phyloP scores from a whole-genome alignment of 1,139 yeast species.

The Zygoascus sp. region DNA sequence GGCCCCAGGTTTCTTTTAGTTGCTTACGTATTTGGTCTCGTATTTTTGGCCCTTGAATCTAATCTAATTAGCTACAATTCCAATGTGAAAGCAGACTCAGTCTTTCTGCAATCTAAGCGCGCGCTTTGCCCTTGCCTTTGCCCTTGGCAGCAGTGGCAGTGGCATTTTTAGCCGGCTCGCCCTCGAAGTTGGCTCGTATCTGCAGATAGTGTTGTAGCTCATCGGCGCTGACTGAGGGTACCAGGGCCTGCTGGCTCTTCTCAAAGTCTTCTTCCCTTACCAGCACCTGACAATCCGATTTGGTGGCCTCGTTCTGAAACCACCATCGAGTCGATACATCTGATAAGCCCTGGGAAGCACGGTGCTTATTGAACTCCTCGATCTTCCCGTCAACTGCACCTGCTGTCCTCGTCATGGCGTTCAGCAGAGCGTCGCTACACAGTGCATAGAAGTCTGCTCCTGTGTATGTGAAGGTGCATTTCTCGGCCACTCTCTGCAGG shows the following conservation, averaged over 20 bases:
- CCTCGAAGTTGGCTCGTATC: slow-evolving; percentile 75
- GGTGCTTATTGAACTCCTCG: slow-evolving; percentile 46
- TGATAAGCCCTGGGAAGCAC: slow-evolving; percentile 19
- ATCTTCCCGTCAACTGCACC: slow-evolving; percentile 67
- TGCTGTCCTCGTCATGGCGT: slow-evolving; percentile 91
- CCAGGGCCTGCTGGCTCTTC: slow-evolving; percentile 65
- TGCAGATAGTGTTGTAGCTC: slow-evolving; percentile 77
- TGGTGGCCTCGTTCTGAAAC: slow-evolving; percentile 79
- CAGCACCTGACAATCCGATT: slow-evolving; percentile 60
- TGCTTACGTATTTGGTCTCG: no score
- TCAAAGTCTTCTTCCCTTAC: slow-evolving; percentile 71
- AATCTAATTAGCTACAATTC: no score
- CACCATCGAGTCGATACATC: slow-evolving; percentile 72
- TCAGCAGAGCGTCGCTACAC: slow-evolving; percentile 90
- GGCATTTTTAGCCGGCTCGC: slow-evolving; percentile 18
- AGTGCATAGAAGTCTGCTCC: slow-evolving; percentile 98
- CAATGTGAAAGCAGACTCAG: no score
- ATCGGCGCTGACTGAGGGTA: slow-evolving; percentile 83
- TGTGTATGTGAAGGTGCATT: slow-evolving; percentile 83
- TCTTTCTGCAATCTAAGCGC: no score
- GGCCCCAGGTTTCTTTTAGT: no score
- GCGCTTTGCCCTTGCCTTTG: slow-evolving; percentile 9
- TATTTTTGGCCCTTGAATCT: no score
- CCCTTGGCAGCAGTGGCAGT: slow-evolving; percentile 1
- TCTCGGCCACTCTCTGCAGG: slow-evolving; percentile 54